Evolutionary conservation across 75 land plant genomes (phyloP), one percentile per base, ranked within the genome.

Genomic region (Sequoiadendron giganteum): DNA sequence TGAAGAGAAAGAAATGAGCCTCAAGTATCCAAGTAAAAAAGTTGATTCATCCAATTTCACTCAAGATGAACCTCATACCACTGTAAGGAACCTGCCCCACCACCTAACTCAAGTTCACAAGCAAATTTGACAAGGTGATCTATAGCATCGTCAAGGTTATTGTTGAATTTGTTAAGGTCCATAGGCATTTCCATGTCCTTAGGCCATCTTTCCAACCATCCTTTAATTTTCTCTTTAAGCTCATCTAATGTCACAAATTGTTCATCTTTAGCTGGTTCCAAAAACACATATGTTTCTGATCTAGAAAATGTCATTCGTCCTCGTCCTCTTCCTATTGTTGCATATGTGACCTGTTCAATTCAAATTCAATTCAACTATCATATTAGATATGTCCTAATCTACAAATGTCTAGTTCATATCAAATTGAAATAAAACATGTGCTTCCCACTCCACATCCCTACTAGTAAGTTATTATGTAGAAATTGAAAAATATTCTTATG

Each of bases 71-170:
- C 95, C 87, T 95, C 85, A 43, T 90, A 95, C 96, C 96, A 95
- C 81, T 95, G 96, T 18, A 95, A 84, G 13, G 96, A 91, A 49
- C 96, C 96, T 28, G 90, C 90, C 78, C 95, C 94, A 7, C 94
- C 96, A 86, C 90, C 91, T 34, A 95, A 89, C 83, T 95, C 96
- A 42, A 95, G 95, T 86, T 95, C 96, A 86, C 96, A 95, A 47
- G 90, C 93, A 72, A 91, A 90, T 68, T 86, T 91, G 3, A 95
- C 89, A 19, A 95, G 90, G 90, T 91, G 89, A 36, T 91, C 84
- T 36, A 93, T 95, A 72, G 92, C 95, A 76, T 95, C 96, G 32
- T 95, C 94, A 28, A 90, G 68, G 47, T 89, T 82, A 5, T 89
- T 79, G 38, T 40, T 87, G 78, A 92, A 95, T 54, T 87, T 87